Evolutionary conservation across 2,329 filamentous ascomycete genomes (phyloP).

Genomic region (Rachicladosporium sp.): DNA sequence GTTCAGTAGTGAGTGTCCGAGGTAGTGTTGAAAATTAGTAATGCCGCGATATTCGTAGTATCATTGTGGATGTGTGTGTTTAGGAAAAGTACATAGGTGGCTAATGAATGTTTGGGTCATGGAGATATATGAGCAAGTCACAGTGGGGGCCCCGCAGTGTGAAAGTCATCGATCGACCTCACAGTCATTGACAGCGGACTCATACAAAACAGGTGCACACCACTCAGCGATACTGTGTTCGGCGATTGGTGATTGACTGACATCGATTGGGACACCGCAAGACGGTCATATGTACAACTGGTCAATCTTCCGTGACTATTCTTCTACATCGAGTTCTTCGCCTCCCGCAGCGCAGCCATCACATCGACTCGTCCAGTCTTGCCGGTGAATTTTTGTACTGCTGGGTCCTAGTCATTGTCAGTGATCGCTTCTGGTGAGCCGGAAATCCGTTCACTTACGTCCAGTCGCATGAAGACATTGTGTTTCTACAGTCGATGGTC

Average conservation of each 20-base stretch:
- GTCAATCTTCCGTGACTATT: no score
- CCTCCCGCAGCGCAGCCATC: constrained; percentile 72
- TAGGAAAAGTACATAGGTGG: background rate
- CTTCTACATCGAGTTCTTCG: constrained; percentile 57
- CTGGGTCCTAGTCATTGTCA: constrained; percentile 49
- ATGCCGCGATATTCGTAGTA: constrained; percentile 11
- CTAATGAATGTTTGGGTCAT: no score
- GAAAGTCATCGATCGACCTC: no score
- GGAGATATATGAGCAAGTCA: no score
- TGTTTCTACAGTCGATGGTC: constrained; percentile 49
- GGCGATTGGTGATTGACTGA: no score
- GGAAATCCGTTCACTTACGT: constrained; percentile 39
- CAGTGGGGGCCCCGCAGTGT: no score
- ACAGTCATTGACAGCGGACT: no score
- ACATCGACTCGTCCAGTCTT: constrained; percentile 70
- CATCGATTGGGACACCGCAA: no score
- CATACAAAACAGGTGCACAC: no score
- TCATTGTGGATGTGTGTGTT: constrained; percentile 7
- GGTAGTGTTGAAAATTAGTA: constrained; percentile 1
- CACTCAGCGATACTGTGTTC: no score
- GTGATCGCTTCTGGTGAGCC: no score
- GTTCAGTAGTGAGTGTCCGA: constrained; percentile 3
- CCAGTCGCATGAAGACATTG: constrained; percentile 90
- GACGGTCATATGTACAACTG: no score
- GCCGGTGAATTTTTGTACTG: constrained; percentile 72